phyloP scores from a whole-genome alignment of 2,329 filamentous ascomycete species.

The Fusarium albidum region DNA sequence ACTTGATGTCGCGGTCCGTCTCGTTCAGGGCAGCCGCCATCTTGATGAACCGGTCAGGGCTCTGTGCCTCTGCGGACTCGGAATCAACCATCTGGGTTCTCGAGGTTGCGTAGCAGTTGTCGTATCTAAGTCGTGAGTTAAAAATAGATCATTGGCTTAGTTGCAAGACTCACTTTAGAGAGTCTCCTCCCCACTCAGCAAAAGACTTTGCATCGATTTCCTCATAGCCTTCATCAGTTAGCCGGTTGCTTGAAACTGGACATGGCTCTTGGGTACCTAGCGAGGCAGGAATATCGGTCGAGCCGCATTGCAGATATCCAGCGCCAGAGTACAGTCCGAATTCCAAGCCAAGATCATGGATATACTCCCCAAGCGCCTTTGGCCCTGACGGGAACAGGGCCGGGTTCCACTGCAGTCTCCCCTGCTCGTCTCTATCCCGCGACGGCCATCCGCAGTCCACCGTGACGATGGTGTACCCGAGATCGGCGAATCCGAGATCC shows the following conservation, averaged over 20 bases:
- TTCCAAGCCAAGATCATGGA: conserved; percentile 57
- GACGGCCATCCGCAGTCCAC: conserved; percentile 67
- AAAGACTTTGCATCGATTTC: conserved; percentile 52
- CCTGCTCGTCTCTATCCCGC: conserved; percentile 49
- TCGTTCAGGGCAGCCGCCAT: conserved; percentile 54
- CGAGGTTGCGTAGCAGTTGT: conserved; percentile 58
- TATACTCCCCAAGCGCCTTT: conserved; percentile 56
- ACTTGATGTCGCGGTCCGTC: conserved; percentile 53
- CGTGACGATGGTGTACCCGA: conserved; percentile 65
- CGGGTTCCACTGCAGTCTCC: conserved; percentile 58
- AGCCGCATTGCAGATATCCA: conserved; percentile 55
- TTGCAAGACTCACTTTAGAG: conserved; percentile 56
- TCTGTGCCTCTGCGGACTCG: conserved; percentile 48
- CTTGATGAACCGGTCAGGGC: conserved; percentile 52
- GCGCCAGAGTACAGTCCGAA: conserved; percentile 65
- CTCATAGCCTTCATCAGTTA: conserved; percentile 46
- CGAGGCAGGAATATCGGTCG: conserved; percentile 52
- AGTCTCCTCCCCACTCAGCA: conserved; percentile 55
- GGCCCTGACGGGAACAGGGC: conserved; percentile 60
- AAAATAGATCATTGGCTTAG: accelerated
- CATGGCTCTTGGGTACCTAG: too few relatives aligned
- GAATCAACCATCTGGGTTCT: conserved; percentile 53
- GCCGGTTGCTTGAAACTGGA: not conserved
- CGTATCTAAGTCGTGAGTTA: conserved; percentile 46
- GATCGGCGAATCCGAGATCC: conserved; percentile 56